Evolutionary conservation across 129 eudicot genomes (phyloP).

Genomic region (Saussurea involucrata): DNA sequence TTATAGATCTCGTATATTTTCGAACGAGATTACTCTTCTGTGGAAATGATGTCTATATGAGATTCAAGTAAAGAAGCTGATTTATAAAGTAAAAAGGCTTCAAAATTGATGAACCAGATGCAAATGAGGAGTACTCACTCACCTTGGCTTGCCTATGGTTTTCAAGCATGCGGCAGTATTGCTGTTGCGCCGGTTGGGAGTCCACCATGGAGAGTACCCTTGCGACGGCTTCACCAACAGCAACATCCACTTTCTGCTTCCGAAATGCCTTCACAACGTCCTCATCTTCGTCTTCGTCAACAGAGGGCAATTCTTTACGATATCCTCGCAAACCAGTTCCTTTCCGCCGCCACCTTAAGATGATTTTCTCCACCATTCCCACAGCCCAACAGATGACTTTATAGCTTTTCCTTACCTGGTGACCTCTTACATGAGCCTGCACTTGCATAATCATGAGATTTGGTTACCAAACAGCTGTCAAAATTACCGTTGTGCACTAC

Average conservation of each 20-base stretch:
- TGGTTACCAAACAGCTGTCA: not conserved
- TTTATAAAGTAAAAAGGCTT: too few species aligned
- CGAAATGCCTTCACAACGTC: constrained; percentile 73
- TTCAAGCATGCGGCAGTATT: constrained; percentile 81
- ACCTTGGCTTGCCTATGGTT: constrained; percentile 82
- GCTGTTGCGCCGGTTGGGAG: constrained; percentile 88
- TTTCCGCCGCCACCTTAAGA: constrained; percentile 90
- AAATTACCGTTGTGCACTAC: not conserved
- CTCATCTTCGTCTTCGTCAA: constrained; percentile 55
- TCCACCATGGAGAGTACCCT: constrained; percentile 84
- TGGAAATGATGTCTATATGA: not conserved
- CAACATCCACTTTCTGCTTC: constrained; percentile 67
- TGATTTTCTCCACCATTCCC: constrained; percentile 75
- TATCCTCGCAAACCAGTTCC: constrained; percentile 60
- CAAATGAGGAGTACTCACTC: not conserved
- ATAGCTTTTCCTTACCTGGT: constrained; percentile 75
- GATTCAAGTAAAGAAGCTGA: not conserved
- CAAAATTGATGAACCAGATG: not conserved
- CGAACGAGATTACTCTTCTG: not conserved
- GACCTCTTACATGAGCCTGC: constrained; percentile 97
- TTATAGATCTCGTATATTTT: too few species aligned
- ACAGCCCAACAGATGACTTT: constrained; percentile 90
- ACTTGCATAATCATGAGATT: not conserved
- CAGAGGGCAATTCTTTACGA: not conserved
- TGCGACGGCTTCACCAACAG: constrained; percentile 78